A percentile compares a stretch with the other conserved stretches of the same genome.
These are phyloP conservation scores for Acer yangbiense DNA, from an alignment of 345 rosid genomes.

Conservation along the genomic window DNA sequence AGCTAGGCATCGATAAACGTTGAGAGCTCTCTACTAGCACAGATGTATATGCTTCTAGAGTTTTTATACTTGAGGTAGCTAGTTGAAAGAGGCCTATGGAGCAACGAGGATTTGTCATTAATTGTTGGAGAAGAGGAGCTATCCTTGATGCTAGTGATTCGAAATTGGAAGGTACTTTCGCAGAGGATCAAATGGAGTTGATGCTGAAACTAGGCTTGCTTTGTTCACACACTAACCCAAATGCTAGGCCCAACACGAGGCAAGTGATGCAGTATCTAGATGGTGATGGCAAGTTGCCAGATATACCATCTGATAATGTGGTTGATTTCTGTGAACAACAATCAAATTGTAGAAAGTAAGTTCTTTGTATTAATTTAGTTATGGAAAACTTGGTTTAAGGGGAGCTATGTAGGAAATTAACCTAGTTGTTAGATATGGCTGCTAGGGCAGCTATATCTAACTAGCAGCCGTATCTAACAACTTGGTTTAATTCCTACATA, in stretches of 20 bases:
- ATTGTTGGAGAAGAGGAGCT: conserved; percentile 15
- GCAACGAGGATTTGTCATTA: conserved; percentile 26
- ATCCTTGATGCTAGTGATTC: conserved; percentile 23
- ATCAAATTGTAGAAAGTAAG: no score
- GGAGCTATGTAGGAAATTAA: no score
- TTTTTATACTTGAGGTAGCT: conserved; percentile 8
- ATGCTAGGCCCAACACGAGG: conserved; percentile 21
- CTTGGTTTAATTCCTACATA: no score
- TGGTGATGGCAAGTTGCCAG: conserved; percentile 26
- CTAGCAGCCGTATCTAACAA: no score
- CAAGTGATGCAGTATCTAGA: conserved; percentile 42
- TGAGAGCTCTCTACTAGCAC: conserved; percentile 2
- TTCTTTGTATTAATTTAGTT: no score
- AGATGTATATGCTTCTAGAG: background rate
- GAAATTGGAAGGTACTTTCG: conserved; percentile 22
- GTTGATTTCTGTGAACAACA: no score
- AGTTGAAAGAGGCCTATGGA: conserved; percentile 33
- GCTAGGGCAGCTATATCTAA: no score
- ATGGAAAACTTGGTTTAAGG: no score
- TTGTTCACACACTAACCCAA: conserved; percentile 27
- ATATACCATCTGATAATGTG: conserved; percentile 3
- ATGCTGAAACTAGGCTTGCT: conserved; percentile 39
- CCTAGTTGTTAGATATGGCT: no score
- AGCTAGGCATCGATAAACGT: no score
- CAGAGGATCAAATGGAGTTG: conserved; percentile 32